These are phyloP conservation scores for Aspergillus vadensis DNA, from an alignment of 2,329 filamentous ascomycete genomes.

Conservation along the genomic window DNA sequence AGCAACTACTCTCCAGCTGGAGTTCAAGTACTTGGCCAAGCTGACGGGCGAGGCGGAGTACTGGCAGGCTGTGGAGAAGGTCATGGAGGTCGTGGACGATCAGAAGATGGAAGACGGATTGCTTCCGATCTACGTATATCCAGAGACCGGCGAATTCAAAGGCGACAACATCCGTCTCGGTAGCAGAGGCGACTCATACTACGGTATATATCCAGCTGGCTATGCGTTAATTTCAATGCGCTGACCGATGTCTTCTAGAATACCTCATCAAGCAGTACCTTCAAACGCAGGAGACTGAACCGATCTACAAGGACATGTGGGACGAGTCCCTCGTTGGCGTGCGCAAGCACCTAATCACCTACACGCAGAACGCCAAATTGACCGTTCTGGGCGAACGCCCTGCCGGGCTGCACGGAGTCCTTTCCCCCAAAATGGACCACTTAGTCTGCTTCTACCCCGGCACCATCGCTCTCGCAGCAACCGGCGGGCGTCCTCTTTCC, in stretches of 20 bases:
- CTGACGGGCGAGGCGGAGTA: conserved; percentile 89
- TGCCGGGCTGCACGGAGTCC: conserved; percentile 63
- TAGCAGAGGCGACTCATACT: conserved; percentile 95
- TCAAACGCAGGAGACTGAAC: conserved; percentile 84
- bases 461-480: conserved; percentile 86
- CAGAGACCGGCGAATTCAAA: conserved; percentile 74
- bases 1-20: conserved; percentile 86
- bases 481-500: conserved; percentile 72
- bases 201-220: conserved; percentile 50
- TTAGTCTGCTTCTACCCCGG: conserved; percentile 97
- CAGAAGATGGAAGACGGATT: conserved; percentile 79
- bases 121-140: conserved; percentile 86
- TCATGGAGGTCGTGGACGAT: conserved; percentile 87
- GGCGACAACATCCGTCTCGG: conserved; percentile 87
- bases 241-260: conserved; percentile 52
- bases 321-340: conserved; percentile 80
- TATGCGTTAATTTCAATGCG: neutral
- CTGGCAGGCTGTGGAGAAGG: conserved; percentile 88
- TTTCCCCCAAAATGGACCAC: conserved; percentile 96
- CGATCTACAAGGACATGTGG: conserved; percentile 91
- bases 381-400: conserved; percentile 91
- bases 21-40: conserved; percentile 96
- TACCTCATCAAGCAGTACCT: conserved; percentile 98
- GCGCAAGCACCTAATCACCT: conserved; percentile 88
- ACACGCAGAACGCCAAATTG: conserved; percentile 75